Evolutionary conservation across 2,329 filamentous ascomycete genomes (phyloP).

Genomic region (Coleophoma eucalyptorum): DNA sequence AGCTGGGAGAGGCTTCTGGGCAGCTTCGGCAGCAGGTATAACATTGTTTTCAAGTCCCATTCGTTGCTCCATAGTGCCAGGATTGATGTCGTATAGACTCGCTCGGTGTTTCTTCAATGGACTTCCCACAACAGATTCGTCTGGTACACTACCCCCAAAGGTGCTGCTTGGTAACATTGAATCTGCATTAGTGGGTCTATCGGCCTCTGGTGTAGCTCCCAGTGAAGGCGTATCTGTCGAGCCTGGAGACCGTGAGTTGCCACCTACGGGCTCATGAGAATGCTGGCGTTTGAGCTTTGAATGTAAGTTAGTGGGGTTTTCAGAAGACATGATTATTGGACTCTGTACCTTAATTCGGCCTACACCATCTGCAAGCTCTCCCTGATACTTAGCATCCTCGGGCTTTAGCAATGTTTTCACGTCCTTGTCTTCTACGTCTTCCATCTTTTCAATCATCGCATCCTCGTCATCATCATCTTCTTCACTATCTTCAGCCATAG

Average conservation of each 20-base stretch:
- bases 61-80: slow-evolving; percentile 27
- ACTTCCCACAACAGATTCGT: slow-evolving; percentile 55
- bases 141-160: slow-evolving; percentile 38
- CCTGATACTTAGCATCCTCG: slow-evolving; percentile 69
- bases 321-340: neutral
- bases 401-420: slow-evolving; percentile 56
- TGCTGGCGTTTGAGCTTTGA: slow-evolving; percentile 75
- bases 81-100: slow-evolving; percentile 48
- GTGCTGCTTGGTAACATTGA: slow-evolving; percentile 29
- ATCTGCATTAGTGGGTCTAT: slow-evolving; percentile 18
- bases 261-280: slow-evolving; percentile 63
- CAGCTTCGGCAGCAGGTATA: slow-evolving; percentile 24
- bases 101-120: slow-evolving; percentile 74
- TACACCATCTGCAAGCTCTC: slow-evolving; percentile 76
- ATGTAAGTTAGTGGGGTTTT: slow-evolving; percentile 20
- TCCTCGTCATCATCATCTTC: slow-evolving; percentile 70
- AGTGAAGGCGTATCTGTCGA: slow-evolving; percentile 37
- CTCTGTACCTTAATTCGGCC: slow-evolving; percentile 73
- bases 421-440: slow-evolving; percentile 60
- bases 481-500: slow-evolving; percentile 70
- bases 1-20: slow-evolving; percentile 18
- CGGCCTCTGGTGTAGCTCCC: slow-evolving; percentile 33
- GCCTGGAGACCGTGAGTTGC: slow-evolving; percentile 40
- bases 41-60: slow-evolving; percentile 17
- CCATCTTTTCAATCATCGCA: slow-evolving; percentile 60